Percentiles rank a stretch among this genome's conserved stretches.
Conservation (phyloP, 306 rosid genomes). For the Vigna angularis region DNA sequence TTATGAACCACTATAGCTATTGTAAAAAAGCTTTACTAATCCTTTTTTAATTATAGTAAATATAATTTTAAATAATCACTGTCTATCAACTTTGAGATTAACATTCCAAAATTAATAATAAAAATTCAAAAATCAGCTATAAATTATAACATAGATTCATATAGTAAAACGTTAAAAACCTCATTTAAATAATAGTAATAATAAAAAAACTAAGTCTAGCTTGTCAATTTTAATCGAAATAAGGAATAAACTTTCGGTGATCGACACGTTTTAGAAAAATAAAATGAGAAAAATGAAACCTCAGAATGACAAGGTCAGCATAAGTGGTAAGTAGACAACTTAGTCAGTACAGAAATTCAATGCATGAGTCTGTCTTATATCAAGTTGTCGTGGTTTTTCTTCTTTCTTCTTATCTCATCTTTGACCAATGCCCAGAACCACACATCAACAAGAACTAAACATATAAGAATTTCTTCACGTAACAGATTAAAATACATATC, state of each 20-base stretch:
- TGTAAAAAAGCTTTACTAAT: background rate
- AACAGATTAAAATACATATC: background rate
- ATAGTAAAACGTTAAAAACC: too few relatives aligned
- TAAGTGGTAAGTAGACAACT: constrained; percentile 2
- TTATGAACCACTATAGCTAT: too few relatives aligned
- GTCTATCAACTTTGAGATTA: too few relatives aligned
- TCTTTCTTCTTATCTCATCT: background rate
- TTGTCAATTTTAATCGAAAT: too few relatives aligned
- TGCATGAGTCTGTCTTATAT: background rate
- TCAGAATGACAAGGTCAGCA: background rate
- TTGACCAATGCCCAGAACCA: background rate
- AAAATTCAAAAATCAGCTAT: too few relatives aligned
- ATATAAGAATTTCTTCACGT: background rate
- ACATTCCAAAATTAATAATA: background rate
- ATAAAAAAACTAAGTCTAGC: too few relatives aligned
- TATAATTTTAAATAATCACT: background rate
- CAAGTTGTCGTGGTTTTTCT: background rate
- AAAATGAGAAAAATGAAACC: background rate
- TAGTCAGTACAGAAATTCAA: background rate
- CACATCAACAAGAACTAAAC: background rate
- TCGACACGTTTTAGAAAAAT: background rate
- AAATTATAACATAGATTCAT: too few relatives aligned
- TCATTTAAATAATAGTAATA: too few relatives aligned
- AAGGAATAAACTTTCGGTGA: background rate
- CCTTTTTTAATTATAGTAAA: too few relatives aligned